Evolutionary conservation across 73 alveolate species (phyloP).

Genomic region (Paraurostyla sp.): DNA sequence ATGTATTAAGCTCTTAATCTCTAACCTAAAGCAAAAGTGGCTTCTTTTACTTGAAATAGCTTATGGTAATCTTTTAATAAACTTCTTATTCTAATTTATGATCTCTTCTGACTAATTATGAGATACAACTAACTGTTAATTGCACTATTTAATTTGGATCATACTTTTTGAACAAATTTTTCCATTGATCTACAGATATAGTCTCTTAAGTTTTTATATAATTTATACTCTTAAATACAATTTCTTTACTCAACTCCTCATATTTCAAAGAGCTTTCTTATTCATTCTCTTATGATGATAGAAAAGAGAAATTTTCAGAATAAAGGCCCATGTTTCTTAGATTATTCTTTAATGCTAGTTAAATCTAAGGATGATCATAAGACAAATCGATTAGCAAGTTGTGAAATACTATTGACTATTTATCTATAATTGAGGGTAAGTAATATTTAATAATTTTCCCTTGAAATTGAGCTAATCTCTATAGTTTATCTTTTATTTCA

Average conservation of each 20-base stretch:
- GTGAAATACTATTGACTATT: not conserved
- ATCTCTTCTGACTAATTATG: not conserved
- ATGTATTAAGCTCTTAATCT: conserved; percentile 1
- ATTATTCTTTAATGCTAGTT: not conserved
- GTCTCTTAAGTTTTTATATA: not conserved
- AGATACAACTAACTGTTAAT: not conserved
- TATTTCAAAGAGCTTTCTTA: not conserved
- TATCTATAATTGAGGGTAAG: not conserved
- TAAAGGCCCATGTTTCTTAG: conserved; percentile 15
- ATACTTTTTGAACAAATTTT: not conserved
- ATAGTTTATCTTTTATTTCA: not conserved
- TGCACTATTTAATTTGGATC: not conserved
- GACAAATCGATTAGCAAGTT: not conserved
- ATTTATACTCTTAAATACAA: not conserved
- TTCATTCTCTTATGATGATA: not conserved
- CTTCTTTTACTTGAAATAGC: not conserved
- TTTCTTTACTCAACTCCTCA: not conserved
- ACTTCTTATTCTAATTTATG: not conserved
- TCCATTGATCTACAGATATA: not conserved
- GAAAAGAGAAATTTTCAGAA: not conserved
- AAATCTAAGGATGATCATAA: not conserved
- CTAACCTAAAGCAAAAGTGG: not conserved
- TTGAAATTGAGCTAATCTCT: not conserved
- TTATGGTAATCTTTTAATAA: not conserved
- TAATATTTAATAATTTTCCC: not conserved